Evolutionary conservation across 1,139 yeast genomes (phyloP).

Genomic region (Candida sp.): DNA sequence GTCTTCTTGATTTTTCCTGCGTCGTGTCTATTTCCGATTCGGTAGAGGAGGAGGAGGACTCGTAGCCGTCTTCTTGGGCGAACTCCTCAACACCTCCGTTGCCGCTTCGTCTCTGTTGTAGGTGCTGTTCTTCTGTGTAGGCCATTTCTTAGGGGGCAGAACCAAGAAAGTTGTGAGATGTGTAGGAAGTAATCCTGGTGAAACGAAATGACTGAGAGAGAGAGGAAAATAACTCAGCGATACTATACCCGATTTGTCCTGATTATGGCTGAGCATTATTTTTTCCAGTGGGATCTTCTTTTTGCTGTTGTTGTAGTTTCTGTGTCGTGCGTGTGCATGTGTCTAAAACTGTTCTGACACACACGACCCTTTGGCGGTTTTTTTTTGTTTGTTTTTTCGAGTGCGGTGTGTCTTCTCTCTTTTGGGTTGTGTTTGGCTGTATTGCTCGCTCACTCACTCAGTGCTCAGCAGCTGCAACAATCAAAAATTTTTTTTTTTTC

Average conservation of each 20-base stretch:
- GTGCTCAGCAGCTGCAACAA: neutral
- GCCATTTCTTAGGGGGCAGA: neutral
- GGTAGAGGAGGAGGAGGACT: slow-evolving; percentile 16
- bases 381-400: neutral
- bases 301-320: neutral
- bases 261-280: neutral
- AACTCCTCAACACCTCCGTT: neutral
- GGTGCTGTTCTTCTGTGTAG: neutral
- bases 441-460: neutral
- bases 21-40: slow-evolving; percentile 2
- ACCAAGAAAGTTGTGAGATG: neutral
- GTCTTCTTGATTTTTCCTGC: slow-evolving; percentile 49
- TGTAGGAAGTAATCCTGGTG: neutral
- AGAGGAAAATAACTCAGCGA: neutral
- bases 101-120: neutral
- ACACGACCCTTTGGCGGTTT: too few species aligned
- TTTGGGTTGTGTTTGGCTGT: neutral
- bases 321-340: neutral
- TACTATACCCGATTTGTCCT: neutral
- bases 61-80: slow-evolving; percentile 17
- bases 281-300: neutral
- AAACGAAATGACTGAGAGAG: too few species aligned
- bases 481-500: neutral
- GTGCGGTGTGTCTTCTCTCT: neutral
- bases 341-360: neutral